phyloP scores from a whole-genome alignment of 441 rosid genomes.

The Theobroma grandiflorum region DNA sequence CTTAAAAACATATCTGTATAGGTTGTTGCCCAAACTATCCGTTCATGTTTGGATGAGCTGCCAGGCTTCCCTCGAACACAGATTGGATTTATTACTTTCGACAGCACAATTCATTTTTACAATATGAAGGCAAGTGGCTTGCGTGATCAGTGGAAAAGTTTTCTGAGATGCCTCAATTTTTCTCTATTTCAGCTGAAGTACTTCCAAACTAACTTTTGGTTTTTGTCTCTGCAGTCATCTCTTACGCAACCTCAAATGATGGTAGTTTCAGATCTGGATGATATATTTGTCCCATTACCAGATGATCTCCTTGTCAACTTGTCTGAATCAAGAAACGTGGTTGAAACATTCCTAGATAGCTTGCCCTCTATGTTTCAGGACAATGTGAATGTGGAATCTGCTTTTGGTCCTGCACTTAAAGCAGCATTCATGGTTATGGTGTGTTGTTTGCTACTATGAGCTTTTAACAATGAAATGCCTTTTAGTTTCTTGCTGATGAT shows the following conservation, averaged over 20 bases:
- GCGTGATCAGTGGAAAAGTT: conserved; percentile 25
- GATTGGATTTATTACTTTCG: conserved; percentile 97
- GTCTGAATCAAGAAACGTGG: conserved; percentile 95
- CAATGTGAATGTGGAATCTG: conserved; percentile 91
- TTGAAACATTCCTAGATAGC: conserved; percentile 91
- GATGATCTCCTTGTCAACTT: conserved; percentile 99
- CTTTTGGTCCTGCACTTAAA: conserved; percentile 97
- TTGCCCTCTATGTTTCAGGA: conserved; percentile 96
- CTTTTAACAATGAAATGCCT: background rate
- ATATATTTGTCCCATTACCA: conserved; percentile 89
- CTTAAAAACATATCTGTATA: conserved; percentile 30
- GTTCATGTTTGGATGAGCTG: conserved; percentile 92
- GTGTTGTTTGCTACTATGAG: conserved; percentile 39
- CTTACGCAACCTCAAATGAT: conserved; percentile 99
- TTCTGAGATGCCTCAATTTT: conserved; percentile 20
- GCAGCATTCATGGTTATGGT: conserved; percentile 99
- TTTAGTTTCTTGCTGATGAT: conserved; percentile 17
- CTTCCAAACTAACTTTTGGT: conserved; percentile 35
- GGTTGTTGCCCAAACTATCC: conserved; percentile 96
- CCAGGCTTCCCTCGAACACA: conserved; percentile 98
- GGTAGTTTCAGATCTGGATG: conserved; percentile 98
- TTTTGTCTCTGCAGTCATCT: conserved; percentile 79
- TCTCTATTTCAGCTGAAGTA: background rate
- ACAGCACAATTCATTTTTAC: conserved; percentile 97
- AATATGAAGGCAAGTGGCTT: conserved; percentile 87